Base-by-base conservation (phyloP, 169 alveolate genomes). In the Theileria parva region DNA sequence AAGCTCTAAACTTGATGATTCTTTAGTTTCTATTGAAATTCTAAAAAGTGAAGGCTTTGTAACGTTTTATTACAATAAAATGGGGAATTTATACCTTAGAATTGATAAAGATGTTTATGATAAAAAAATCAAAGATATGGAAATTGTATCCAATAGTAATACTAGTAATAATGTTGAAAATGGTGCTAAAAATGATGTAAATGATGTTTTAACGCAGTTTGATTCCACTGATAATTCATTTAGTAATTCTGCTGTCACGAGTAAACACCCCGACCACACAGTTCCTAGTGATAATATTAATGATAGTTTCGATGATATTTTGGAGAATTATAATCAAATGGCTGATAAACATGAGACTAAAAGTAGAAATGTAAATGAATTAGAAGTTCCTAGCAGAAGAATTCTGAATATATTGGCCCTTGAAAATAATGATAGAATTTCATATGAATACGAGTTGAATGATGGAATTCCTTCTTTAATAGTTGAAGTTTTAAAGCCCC, bases 391-490 rank as follows among this genome's bases (percentile, higher is more conserved):
- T 13, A 44, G 53, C 8, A 44, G 53, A 44, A 21, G 39, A 63
- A 21, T 63, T 32, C 19, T 63, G 21, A 39, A 63, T 13, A 63
- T 63, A 27, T 28, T 30, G 32, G 44, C 19, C 19, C 21, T 39
- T 6, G 71, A 63, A 6, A 19, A 5, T 32, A 63, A 15, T 15
- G 53, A 23, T 17, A 63, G 44, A 44, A 30, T 63, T n/a, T 15
- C 25, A 19, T 63, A 63, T 39, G 71, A 63, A 21, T 63, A 63
- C 19, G 71, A 63, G 25, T 5, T 63, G 12, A 63, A 63, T 39
- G 71, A 63, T 21, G 71, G 71, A 23, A 63, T 30, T 17, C 71
- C 71, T 7, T 28, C 50, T 17, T 39, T 63, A 15, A n/a, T 57
- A 19, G 71, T 63, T 21, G 71, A 23, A 25, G 71, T 63, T 28